Evolutionary conservation across 768 basidiomycete species (phyloP).

Genomic region (Grammothele lineata): DNA sequence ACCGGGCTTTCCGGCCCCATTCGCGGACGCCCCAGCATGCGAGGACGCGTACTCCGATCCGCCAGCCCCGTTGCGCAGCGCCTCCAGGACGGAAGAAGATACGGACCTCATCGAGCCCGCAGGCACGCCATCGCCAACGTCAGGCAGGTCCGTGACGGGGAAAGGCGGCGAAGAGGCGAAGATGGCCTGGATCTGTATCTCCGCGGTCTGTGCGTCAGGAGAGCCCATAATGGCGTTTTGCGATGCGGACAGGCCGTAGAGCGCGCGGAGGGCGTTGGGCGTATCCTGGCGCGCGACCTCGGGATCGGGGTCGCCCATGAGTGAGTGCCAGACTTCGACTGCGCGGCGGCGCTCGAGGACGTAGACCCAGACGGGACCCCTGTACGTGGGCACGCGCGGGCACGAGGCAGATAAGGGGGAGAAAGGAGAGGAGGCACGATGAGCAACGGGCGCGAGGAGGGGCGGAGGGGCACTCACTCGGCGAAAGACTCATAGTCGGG

Average conservation of each 20-base stretch:
- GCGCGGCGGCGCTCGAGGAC: conserved; percentile 80
- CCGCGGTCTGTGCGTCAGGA: conserved; percentile 60
- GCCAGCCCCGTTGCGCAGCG: conserved; percentile 26
- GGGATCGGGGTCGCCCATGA: conserved; percentile 70
- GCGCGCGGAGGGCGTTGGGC: conserved; percentile 66
- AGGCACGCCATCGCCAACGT: conserved; percentile 27
- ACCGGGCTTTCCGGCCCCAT: conserved; percentile 38
- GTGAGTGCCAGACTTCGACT: conserved; percentile 72
- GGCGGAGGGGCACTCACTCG: conserved; percentile 53
- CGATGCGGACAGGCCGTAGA: conserved; percentile 50
- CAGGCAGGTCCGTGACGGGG: conserved; percentile 59
- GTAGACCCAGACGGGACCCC: conserved; percentile 89
- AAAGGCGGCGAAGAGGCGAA: conserved; percentile 85
- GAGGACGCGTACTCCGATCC: conserved; percentile 43
- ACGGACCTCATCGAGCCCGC: conserved; percentile 37
- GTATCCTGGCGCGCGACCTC: conserved; percentile 47
- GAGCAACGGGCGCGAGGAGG: conserved; percentile 1
- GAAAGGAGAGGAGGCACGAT: background rate
- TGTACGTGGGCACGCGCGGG: conserved; percentile 22
- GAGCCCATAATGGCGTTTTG: conserved; percentile 77
- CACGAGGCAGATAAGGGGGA: background rate
- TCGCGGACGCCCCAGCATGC: conserved; percentile 39
- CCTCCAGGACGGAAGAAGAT: conserved; percentile 45
- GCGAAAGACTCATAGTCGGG: conserved; percentile 68
- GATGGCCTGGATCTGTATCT: conserved; percentile 71